Percentiles rank a stretch among this genome's conserved stretches.
These are phyloP conservation scores for Xanthoparmelia taractica DNA, from an alignment of 495 filamentous ascomycete species.

Conservation along the genomic window DNA sequence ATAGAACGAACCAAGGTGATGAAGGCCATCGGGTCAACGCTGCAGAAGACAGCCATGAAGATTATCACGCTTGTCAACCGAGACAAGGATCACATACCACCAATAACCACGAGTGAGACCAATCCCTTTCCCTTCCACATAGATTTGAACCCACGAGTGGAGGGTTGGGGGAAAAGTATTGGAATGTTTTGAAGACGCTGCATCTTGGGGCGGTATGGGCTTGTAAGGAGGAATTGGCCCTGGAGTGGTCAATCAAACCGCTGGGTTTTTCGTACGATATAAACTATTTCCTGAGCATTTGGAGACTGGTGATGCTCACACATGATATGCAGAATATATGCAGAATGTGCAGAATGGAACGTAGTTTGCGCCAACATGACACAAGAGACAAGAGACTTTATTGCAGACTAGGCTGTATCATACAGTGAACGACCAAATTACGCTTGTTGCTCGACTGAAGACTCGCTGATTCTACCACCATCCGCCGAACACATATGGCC, in stretches of 20 bases:
- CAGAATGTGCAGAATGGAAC: neutral
- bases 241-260: neutral
- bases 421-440: constrained; percentile 11
- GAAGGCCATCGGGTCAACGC: constrained; percentile 75
- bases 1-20: constrained; percentile 79
- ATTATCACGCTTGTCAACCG: constrained; percentile 76
- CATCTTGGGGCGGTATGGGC: neutral
- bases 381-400: neutral
- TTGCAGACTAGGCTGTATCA: constrained; percentile 14
- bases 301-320: neutral
- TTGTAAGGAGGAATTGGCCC: neutral
- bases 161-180: constrained; percentile 73
- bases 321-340: too few species aligned
- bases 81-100: constrained; percentile 94
- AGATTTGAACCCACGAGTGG: constrained; percentile 68
- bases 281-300: neutral
- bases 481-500: neutral
- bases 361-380: neutral
- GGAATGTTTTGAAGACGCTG: constrained; percentile 54
- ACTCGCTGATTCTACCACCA: constrained; percentile 4
- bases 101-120: constrained; percentile 83
- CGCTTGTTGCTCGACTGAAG: neutral
- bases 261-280: neutral
- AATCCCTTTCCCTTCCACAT: constrained; percentile 97
- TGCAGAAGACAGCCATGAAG: constrained; percentile 79